Evolutionary conservation across 192 early-diverging fungal species (phyloP), one percentile per base, ranked within the genome.

Genomic region (Coemansia sp.): DNA sequence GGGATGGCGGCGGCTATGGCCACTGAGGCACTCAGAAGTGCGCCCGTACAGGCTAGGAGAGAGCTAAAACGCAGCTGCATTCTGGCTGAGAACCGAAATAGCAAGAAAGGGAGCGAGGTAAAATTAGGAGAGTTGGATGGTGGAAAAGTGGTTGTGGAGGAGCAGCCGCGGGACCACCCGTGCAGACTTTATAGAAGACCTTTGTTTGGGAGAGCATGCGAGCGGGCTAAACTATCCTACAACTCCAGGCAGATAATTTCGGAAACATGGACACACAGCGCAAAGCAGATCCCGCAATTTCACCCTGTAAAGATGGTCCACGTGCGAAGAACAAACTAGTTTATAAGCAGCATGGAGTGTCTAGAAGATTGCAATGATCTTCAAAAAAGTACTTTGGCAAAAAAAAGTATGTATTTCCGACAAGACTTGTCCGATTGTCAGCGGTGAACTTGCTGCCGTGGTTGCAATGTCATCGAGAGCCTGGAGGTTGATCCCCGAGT

Each of bases 371-470:
- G 20, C n/a, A 4, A 5, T 15, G 54, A 57, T 57, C 15, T 5
- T 1, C 29, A 34, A 36, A 59, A 31, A 33, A 36, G 15, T 59
- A 68, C 40, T 43, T 18, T 9, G 67, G 67, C 18, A 68, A 55
- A 5, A 42, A 3, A 15, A 68, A 15, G 18, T 68, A 68, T 2
- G 67, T 60, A 40, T 68, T 68, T 41, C 52, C 41, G 9, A 31
- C 54, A 33, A 54, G 36, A 60, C 67, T 55, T 68, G 52, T 42
- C 67, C 55, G 52, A 68, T 42, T 33, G 54, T 68, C 36, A 60
- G 4, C 0, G 47, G 54, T 9, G 38, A 29, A 15, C 16, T 27
- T 7, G 15, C 4, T 10, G 40, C 20, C 33, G 65, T 12, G 20
- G 47, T 52, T 34, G 46, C 33, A 20, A 31, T 29, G 16, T 15